These are phyloP conservation scores for Pleomassaria siparia DNA, from an alignment of 2,329 filamentous ascomycete species.

Conservation along the genomic window DNA sequence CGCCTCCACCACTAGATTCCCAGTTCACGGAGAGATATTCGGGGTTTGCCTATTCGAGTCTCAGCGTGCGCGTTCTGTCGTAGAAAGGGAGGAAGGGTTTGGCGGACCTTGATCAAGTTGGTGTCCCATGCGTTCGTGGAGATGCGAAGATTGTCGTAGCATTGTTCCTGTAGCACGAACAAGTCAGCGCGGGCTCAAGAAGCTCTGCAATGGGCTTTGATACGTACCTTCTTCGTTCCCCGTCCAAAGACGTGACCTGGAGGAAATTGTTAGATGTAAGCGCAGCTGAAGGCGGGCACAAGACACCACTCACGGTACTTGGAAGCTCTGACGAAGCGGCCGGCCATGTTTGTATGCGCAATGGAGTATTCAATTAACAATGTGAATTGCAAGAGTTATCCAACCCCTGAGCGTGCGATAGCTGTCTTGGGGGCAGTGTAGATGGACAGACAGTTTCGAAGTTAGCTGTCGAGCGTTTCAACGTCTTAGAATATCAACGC, in stretches of 20 bases:
- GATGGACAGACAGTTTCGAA: constrained; percentile 11
- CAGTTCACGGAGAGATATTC: constrained; percentile 97
- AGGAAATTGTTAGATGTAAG: constrained; percentile 28
- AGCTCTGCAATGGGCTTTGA: neutral
- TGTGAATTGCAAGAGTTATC: constrained; percentile 1
- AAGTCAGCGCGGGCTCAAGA: constrained; percentile 15
- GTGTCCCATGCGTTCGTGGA: constrained; percentile 99
- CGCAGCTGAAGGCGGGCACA: constrained; percentile 23
- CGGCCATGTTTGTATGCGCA: constrained; percentile 56
- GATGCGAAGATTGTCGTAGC: constrained; percentile 97
- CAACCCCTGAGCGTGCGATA: constrained; percentile 4
- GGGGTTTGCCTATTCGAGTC: constrained; percentile 73
- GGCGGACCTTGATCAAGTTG: constrained; percentile 88
- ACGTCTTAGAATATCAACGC: constrained; percentile 2
- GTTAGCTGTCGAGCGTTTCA: constrained; percentile 14
- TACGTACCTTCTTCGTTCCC: constrained; percentile 74
- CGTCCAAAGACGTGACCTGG: constrained; percentile 98
- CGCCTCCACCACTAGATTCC: constrained; percentile 93
- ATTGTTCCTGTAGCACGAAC: constrained; percentile 67
- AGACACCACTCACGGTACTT: constrained; percentile 66
- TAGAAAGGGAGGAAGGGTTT: constrained; percentile 27
- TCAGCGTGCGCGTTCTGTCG: constrained; percentile 25
- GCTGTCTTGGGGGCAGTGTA: constrained; percentile 7
- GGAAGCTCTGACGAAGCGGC: constrained; percentile 71
- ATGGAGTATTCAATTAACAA: constrained; percentile 10